Evolutionary conservation across 2,329 filamentous ascomycete genomes (phyloP), one percentile per base, ranked within the genome.

Genomic region (Diaporthe amygdali): DNA sequence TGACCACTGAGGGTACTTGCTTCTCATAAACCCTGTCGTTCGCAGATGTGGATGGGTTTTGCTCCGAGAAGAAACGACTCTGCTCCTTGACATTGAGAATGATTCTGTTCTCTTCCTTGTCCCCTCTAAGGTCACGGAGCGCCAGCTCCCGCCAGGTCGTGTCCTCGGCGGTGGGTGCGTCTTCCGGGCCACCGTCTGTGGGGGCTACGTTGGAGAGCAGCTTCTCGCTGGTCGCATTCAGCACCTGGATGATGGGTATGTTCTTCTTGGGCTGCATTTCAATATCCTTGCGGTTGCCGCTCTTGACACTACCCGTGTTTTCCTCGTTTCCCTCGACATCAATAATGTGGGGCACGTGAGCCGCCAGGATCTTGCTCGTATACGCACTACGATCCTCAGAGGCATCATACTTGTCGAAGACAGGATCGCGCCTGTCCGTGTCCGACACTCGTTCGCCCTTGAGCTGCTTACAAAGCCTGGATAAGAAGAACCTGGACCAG

Each of bases 301-400:
- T 83, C 76, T 88, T 92, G 77, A 92, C 90, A 67, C 95, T 94
- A 76, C 95, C 97, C 80, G 97, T 92, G 77, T 99, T 96, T 80
- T 96, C 94, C 82, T 98, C 96, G 78, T 99, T 99, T 37, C 93
- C 96, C 78, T 96, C 94, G 32, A 99, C 82, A 79, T 99, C 93
- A 76, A 99, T 95, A 74, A 97, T 95, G 76, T 95, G 91, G 0
- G 96, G 95, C 25, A 99, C 90, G 69, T 92, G 89, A 41, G 91
- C 84, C 4, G 91, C 84, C 74, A 89, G 84, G 59, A 90, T 85
- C 74, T 86, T 87, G 77, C 84, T 87, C 14, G 86, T 82, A 55
- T 88, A 84, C 44, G 82, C 82, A 25, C 84, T 80, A 39, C 87
- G 86, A 75, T 94, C 93, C 73, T 94, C 92, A 46, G 88, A 88